phyloP scores from a whole-genome alignment of 2,329 filamentous ascomycete genomes.

The Neonectria faginata region DNA sequence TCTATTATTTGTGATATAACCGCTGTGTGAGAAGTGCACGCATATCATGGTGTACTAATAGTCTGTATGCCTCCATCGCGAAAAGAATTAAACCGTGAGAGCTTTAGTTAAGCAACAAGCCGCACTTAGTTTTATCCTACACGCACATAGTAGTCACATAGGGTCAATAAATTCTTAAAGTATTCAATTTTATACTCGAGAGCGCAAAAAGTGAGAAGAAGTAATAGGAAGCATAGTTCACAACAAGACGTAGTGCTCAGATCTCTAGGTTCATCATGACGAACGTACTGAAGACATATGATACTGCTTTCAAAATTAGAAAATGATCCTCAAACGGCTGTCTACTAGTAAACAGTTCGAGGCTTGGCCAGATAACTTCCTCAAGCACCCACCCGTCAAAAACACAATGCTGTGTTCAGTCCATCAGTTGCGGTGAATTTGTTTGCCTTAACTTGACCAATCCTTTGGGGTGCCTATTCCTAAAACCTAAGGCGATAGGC shows the following conservation, averaged over 20 bases:
- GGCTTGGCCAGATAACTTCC: background rate
- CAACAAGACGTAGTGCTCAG: background rate
- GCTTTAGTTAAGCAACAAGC: background rate
- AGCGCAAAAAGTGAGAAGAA: background rate
- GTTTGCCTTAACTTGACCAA: background rate
- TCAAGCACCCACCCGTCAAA: background rate
- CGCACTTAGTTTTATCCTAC: constrained; percentile 3
- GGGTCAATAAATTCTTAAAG: background rate
- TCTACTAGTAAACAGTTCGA: background rate
- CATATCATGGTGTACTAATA: no score
- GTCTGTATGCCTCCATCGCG: background rate
- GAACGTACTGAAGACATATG: background rate
- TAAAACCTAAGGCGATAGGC: background rate
- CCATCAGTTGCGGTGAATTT: background rate
- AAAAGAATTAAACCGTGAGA: no score
- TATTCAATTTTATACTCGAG: background rate
- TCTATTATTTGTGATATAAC: background rate
- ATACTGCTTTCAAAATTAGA: no score
- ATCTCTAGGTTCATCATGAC: background rate
- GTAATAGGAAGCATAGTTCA: background rate
- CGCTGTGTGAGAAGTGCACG: no score
- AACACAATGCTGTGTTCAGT: no score
- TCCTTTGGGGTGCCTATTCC: background rate
- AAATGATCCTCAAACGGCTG: background rate
- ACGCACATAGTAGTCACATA: background rate